Base-by-base conservation (phyloP, 805 yeast genomes). In the Candida michaelii region DNA sequence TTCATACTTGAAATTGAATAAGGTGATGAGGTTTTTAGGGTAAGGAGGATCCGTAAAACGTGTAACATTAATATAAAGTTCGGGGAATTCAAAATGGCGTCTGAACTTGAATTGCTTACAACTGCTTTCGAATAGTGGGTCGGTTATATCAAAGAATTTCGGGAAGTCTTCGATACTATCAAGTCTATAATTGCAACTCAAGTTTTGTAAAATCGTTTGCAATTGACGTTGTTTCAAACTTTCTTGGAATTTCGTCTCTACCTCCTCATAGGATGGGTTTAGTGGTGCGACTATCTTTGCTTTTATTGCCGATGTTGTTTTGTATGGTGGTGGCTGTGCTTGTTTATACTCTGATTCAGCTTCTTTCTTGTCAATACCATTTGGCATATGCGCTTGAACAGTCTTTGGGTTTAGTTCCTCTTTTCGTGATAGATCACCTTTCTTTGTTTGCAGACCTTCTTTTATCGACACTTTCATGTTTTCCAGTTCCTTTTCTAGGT, bases 1-100 rank as follows among this genome's bases (percentile, higher is more conserved):
- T 25, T 39, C 27, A 30, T 38, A 44, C 35, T 47, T 47, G 5
- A 39, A 19, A 15, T 47, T 44, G 36, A 44, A 47, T 4, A 47
- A 12, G 1, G 32, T 34, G 3, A 39, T 13, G 17, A 27, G 27
- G 21, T 13, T 7, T 5, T 7, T 34, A 30, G 30, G 36, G 11
- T 35, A n/a, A n/a, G n/a, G n/a, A n/a, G n/a, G n/a, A n/a, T n/a
- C n/a, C n/a, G 11, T 8, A 21, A 12, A 18, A 32, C 8, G 5
- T 8, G 5, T 21, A 21, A 5, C 8, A 21, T 21, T 8, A 21
- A 13, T 40, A 5, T 18, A 5, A 11, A 27, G 36, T 4, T 13
- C 18, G 35, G 38, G 42, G 21, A 3, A 39, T 5, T 30, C 15
- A 16, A 14, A 39, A 11, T 7, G 5, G 6, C 5, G 12, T 24